A percentile compares a stretch with the other conserved stretches of the same genome.
Evolutionary conservation across 2,329 filamentous ascomycete species (phyloP).

Genomic region (Aureobasidium sp.): DNA sequence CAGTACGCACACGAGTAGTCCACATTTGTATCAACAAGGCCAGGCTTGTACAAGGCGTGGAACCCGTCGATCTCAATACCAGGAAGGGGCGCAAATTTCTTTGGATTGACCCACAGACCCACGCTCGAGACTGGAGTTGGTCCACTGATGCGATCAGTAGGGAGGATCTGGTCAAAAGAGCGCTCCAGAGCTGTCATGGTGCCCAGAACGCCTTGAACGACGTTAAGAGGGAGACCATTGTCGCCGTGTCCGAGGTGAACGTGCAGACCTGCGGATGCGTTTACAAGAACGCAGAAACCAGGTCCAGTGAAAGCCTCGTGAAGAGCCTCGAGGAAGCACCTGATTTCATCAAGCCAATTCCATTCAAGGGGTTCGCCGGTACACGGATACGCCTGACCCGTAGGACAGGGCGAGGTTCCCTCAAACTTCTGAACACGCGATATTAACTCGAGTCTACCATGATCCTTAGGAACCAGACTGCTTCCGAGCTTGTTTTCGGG

Average conservation of each 20-base stretch:
- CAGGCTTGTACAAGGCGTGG: not conserved
- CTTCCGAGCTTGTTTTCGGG: not conserved
- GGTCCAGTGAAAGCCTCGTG: not conserved
- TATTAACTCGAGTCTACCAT: not conserved
- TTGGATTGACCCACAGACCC: not conserved
- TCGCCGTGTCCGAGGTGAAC: not conserved
- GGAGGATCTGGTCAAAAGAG: not conserved
- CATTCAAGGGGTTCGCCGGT: not conserved
- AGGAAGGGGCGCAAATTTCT: not conserved
- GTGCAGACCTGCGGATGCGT: not conserved
- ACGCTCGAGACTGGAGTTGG: not conserved
- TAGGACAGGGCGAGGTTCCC: not conserved
- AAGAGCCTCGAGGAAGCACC: not conserved
- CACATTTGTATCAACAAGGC: not conserved
- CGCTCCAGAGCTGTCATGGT: conserved; percentile 6
- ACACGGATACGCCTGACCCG: not conserved
- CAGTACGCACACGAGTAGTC: not conserved
- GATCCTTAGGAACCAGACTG: not conserved
- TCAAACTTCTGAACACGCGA: conserved; percentile 1
- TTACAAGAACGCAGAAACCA: not conserved
- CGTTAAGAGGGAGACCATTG: not conserved
- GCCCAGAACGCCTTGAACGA: not conserved
- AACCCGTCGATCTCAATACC: not conserved
- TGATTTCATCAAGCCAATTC: not conserved
- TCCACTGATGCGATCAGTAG: not conserved